A percentile compares a stretch with the other conserved stretches of the same genome.
Conservation (phyloP, 2,329 filamentous ascomycete species). For the Pseudogymnoascus destructans region DNA sequence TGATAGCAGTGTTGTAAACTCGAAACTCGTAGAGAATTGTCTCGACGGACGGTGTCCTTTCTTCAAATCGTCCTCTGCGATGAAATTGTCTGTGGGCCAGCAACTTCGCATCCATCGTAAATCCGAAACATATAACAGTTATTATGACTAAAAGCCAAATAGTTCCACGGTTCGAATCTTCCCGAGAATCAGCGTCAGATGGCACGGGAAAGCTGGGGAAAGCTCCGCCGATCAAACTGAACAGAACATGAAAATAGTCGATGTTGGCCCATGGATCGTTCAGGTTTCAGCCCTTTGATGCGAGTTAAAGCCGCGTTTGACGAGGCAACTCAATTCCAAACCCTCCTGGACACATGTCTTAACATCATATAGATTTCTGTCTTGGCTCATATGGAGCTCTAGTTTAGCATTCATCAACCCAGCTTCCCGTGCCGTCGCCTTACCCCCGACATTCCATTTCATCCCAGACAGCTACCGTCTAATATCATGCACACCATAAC, state of each 20-base stretch:
- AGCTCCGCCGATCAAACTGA: slow-evolving; percentile 3
- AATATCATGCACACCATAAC: slow-evolving; percentile 2
- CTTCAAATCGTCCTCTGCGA: not conserved
- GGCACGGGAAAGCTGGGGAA: not conserved
- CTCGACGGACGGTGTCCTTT: not conserved
- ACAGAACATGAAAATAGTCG: not conserved
- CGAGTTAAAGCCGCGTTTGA: not conserved
- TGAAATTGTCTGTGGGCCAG: not conserved
- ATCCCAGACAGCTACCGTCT: not conserved
- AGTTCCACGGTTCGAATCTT: not conserved
- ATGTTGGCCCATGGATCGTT: not conserved
- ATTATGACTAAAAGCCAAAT: not conserved
- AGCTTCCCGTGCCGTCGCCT: not conserved
- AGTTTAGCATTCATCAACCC: not conserved
- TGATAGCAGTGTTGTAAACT: not conserved
- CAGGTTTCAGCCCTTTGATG: not conserved
- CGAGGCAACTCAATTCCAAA: not conserved
- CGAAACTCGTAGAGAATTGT: not conserved
- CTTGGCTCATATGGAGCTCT: not conserved
- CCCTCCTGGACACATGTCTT: not conserved
- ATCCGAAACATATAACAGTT: not conserved
- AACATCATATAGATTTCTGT: slow-evolving; percentile 4
- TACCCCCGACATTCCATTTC: not conserved
- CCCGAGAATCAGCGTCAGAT: not conserved
- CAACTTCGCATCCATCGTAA: not conserved